Evolutionary conservation across 2,329 filamentous ascomycete species (phyloP), one percentile per base, ranked within the genome.

Genomic region (Hypoxylon sp.): DNA sequence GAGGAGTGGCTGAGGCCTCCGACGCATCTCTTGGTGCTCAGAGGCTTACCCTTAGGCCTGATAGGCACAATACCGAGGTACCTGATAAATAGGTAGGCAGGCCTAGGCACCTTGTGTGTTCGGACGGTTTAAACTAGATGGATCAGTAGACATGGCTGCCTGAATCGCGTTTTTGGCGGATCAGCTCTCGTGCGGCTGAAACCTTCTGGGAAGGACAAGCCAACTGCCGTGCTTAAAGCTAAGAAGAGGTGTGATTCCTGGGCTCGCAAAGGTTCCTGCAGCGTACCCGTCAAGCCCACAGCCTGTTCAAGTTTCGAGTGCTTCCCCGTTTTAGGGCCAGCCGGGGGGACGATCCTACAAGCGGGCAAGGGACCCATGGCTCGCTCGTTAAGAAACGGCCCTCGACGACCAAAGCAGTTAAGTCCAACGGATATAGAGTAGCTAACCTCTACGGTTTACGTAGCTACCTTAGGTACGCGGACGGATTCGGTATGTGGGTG

Each of bases 141-240:
- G n/a, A n/a, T n/a, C n/a, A n/a, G n/a, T n/a, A n/a, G n/a, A n/a
- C n/a, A n/a, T n/a, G n/a, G n/a, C n/a, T n/a, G 31, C 31, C 17
- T 35, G 31, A 17, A 37, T 43, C 27, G 13, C n/a, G 27, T 55
- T 24, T 31, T 43, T 31, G 15, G 11, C 18, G 10, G 33, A 18
- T 40, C 38, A 35, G 43, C 53, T 40, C 31, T 50, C 47, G 53
- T 63, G 60, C 57, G 60, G 60, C 60, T 63, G 60, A 60, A 47
- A 55, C 51, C 31, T 40, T 8, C n/a, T 43, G 23, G 20, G 21
- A 35, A 33, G 38, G 10, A 24, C 41, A 52, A 46, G 13, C 37
- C 31, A 55, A 52, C 47, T 60, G 21, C 56, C 56, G 31, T 21
- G 41, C 37, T 48, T 26, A 49, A 20, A 43, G 35, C 23, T 37